These are phyloP conservation scores for Stachybotrys chartarum DNA, from an alignment of 2,329 filamentous ascomycete species.

Conservation along the genomic window DNA sequence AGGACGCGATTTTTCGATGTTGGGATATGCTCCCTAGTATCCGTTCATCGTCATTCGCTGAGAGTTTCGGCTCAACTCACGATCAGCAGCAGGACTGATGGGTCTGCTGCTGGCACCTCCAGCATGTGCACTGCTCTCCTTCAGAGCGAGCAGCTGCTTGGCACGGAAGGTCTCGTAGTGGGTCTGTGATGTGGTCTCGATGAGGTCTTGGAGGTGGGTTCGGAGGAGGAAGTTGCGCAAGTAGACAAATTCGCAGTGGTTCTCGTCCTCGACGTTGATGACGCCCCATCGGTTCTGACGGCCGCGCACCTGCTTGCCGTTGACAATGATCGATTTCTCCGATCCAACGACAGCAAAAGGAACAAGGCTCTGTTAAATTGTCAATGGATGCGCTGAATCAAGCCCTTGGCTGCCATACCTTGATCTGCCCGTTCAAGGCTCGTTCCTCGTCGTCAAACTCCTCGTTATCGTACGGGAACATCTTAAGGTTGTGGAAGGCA, in stretches of 20 bases:
- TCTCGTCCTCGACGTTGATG: conserved; percentile 99
- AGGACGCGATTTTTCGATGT: too few species aligned
- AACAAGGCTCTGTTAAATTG: conserved; percentile 64
- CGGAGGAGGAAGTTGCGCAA: conserved; percentile 97
- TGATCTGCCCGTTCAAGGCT: conserved; percentile 88
- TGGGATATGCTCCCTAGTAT: conserved; percentile 54
- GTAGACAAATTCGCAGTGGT: conserved; percentile 99
- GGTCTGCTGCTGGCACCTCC: conserved; percentile 70
- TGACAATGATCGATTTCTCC: conserved; percentile 95
- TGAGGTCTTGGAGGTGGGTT: conserved; percentile 96
- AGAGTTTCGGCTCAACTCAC: conserved; percentile 93
- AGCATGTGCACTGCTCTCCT: conserved; percentile 90
- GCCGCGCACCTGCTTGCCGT: conserved; percentile 93
- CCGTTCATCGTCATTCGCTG: conserved; percentile 99
- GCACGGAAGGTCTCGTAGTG: conserved; percentile 99
- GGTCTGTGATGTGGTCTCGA: conserved; percentile 98
- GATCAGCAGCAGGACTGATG: conserved; percentile 90
- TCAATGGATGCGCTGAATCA: conserved; percentile 21
- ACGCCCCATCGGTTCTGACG: conserved; percentile 99
- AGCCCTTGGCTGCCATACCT: conserved; percentile 49
- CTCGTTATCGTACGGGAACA: conserved; percentile 99
- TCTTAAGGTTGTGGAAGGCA: conserved; percentile 98
- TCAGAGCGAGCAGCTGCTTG: conserved; percentile 95
- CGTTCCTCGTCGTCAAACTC: conserved; percentile 97
- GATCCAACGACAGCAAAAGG: conserved; percentile 97